A percentile compares a stretch with the other conserved stretches of the same genome.
phyloP scores from a whole-genome alignment of 2,329 filamentous ascomycete species.

The Epicoccum sorghinum region DNA sequence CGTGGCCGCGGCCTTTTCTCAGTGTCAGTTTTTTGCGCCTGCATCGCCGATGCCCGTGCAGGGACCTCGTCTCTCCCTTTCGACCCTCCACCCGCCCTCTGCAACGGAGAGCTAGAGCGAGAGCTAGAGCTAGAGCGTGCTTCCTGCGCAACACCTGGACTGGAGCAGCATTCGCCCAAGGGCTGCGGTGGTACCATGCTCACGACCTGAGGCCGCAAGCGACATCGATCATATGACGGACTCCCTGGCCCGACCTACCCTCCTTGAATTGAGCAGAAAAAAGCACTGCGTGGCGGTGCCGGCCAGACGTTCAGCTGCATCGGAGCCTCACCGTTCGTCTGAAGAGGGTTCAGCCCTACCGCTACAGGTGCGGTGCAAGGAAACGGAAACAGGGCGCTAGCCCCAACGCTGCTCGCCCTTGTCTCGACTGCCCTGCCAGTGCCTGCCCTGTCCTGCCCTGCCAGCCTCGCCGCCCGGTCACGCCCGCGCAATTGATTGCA shows the following conservation, averaged over 20 bases:
- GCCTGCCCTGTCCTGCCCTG: constrained; percentile 4
- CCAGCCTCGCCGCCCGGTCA: constrained; percentile 25
- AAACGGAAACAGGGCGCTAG: constrained; percentile 8
- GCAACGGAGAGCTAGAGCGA: constrained; percentile 23
- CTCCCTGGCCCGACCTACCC: constrained; percentile 6
- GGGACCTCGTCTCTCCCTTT: constrained; percentile 14
- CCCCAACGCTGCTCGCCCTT: constrained; percentile 8
- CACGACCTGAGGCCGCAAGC: constrained; percentile 16
- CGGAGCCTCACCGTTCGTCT: constrained; percentile 19
- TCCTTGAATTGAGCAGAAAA: constrained; percentile 1
- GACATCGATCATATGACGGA: constrained; percentile 20
- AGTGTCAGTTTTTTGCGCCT: constrained; percentile 8
- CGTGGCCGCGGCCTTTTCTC: constrained; percentile 3
- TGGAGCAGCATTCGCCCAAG: constrained; percentile 24
- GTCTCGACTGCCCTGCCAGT: no score
- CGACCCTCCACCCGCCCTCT: constrained; percentile 21
- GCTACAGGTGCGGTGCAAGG: constrained; percentile 10
- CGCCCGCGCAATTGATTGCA: neutral
- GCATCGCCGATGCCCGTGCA: constrained; percentile 15
- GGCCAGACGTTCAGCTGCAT: constrained; percentile 25
- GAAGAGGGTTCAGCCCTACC: constrained; percentile 17
- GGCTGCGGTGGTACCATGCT: constrained; percentile 40
- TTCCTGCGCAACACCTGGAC: no score
- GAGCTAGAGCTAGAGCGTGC: no score
- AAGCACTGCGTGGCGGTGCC: constrained; percentile 29